Evolutionary conservation across 495 filamentous ascomycete genomes (phyloP), one percentile per base, ranked within the genome.

Genomic region (Platismatia glauca): DNA sequence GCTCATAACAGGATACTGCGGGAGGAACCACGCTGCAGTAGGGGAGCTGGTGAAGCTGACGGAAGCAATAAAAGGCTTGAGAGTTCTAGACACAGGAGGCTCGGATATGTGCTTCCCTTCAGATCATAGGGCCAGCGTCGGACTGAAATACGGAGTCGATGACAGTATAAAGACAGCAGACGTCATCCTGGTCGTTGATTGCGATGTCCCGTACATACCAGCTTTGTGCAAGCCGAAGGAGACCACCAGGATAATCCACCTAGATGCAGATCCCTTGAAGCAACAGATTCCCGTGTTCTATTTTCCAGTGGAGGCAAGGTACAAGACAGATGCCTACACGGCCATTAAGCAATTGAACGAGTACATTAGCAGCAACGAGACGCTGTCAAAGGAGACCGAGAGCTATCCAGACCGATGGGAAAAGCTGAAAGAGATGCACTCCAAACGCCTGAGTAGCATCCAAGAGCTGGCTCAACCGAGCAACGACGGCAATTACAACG

Each of bases 31-130:
- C 60, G 75, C 76, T n/a, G 77, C 86, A 4, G 85, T 89, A 38
- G 74, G 69, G 24, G 89, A 87, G 61, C 74, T 97, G 60, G 89
- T 97, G 4, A 82, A 82, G 38, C 72, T 97, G 44, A 89, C 91
- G 15, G 79, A 95, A 71, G 83, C 78, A 2, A 82, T 96, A 60
- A 86, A 86, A 68, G 90, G 90, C 0, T 71, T 96, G 52, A 78
- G 91, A 16, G 90, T 97, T 22, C 74, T 97, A 34, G 93, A 97
- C 71, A 91, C 90, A 1, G 89, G 89, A 31, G 92, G 91, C 39
- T 89, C 89, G 69, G 93, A 97, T 71, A 94, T 97, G 93, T 95
- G 89, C 69, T 97, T 97, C 75, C 93, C 93, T 4, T 87, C 86
- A 3, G 79, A 92, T 58, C 91, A 96, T 64, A 76, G 78, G 0